Conservation (phyloP, 768 basidiomycete genomes). For the Amanita rubescens region DNA sequence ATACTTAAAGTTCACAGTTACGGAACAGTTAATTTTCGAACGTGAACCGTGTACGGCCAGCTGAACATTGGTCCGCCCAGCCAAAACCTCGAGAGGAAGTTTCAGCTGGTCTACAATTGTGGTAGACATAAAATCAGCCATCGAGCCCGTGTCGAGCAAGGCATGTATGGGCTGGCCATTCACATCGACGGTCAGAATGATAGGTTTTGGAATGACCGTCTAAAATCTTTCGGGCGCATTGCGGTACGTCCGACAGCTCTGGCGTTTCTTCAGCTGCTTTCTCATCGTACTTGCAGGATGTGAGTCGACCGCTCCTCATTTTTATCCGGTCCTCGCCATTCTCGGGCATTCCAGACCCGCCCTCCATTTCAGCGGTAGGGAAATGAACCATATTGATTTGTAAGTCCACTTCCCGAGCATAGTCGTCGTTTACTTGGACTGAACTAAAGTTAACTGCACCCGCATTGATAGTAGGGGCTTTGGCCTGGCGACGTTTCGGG, state of each 20-base stretch:
- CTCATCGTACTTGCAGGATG: no score
- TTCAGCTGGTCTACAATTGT: background rate
- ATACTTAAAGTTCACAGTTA: constrained; percentile 2
- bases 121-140: background rate
- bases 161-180: background rate
- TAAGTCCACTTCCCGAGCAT: background rate
- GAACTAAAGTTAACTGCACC: no score
- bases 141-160: background rate
- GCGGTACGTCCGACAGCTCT: background rate
- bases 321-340: no score
- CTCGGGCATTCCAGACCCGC: no score
- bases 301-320: no score
- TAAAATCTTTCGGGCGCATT: background rate
- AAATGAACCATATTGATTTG: no score
- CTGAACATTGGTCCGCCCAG: background rate
- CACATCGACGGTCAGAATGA: background rate
- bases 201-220: background rate
- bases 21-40: background rate
- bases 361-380: no score
- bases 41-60: background rate
- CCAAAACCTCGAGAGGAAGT: background rate
- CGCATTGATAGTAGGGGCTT: constrained; percentile 6
- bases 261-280: background rate
- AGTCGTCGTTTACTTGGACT: background rate
- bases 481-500: constrained; percentile 8